Base-by-base conservation (phyloP, 2,329 filamentous ascomycete genomes). In the Phaeosphaeria sp. region DNA sequence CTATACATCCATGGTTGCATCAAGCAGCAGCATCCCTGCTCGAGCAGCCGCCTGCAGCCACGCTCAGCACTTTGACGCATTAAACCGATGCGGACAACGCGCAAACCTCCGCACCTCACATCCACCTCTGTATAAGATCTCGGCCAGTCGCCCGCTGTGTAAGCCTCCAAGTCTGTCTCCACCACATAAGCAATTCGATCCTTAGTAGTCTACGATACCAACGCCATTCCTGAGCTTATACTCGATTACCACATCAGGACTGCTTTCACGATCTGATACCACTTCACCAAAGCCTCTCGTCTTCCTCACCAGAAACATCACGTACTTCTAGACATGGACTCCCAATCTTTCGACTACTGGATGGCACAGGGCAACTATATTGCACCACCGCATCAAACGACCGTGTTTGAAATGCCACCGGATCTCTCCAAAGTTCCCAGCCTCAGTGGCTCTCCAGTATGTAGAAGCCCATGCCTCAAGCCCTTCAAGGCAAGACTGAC, bases 401-500 rank as follows among this genome's bases (percentile, higher is more conserved):
- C 64, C 18, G 59, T 76, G 46, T 77, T 73, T 41, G 72, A 78
- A 36, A 55, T 75, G 43, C 67, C 72, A 7, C 70, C 72, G 7
- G 73, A 76, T 53, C 65, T 76, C 6, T 67, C 73, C 20, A 76
- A 75, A 62, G 72, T 77, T 21, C 72, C 76, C 2, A 78, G 76
- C 56, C 64, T 78, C 33, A 77, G 70, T 52, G 74, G 70, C 33
- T 78, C 76, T 46, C 76, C 76, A 15, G 76, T 78, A 65, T 65
- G 74, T 68, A 33, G 22, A 21, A 23, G 10, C 15, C 27, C 13
- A 36, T 15, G 13, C 30, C 13, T 15, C 7, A 36, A 13, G 7
- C 13, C 30, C 11, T 7, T 36, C 11, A 4, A 27, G 25, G n/a
- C n/a, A n/a, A 3, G 30, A 36, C 30, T 36, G 11, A 36, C 30